Conservation (phyloP, 306 rosid genomes). For the Gastrolobium bilobum region DNA sequence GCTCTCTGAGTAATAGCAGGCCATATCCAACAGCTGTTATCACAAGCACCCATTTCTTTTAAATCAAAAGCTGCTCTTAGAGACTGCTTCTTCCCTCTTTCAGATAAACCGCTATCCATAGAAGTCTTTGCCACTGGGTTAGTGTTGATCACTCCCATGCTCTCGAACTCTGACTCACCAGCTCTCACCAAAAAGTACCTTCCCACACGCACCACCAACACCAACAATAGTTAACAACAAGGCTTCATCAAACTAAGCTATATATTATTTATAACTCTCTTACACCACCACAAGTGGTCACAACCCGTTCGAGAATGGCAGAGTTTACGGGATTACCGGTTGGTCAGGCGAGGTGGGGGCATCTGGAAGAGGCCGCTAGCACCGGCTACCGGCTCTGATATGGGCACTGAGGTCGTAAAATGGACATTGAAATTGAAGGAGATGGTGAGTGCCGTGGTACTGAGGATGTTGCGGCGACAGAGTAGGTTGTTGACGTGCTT, state of each 20-base stretch:
- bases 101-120: constrained; percentile 82
- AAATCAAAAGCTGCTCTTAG: constrained; percentile 78
- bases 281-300: too few species aligned
- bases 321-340: constrained; percentile 53
- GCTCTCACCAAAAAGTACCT: constrained; percentile 94
- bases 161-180: constrained; percentile 90
- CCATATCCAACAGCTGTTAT: constrained; percentile 91
- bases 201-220: constrained; percentile 39
- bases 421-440: constrained; percentile 54
- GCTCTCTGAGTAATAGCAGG: constrained; percentile 98
- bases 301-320: background rate
- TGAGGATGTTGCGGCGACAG: constrained; percentile 57
- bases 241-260: constrained; percentile 1
- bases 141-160: constrained; percentile 83
- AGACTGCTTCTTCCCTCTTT: constrained; percentile 80
- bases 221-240: background rate
- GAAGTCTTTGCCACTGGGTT: constrained; percentile 94
- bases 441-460: constrained; percentile 51
- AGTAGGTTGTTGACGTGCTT: constrained; percentile 35
- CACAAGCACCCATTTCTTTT: constrained; percentile 90
- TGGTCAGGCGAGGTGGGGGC: constrained; percentile 65
- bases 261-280: too few species aligned
- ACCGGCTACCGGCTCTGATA: constrained; percentile 50
- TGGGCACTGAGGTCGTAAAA: background rate
- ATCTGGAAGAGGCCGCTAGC: constrained; percentile 69